phyloP scores from a whole-genome alignment of 306 rosid species.

The Cicer judaicum region DNA sequence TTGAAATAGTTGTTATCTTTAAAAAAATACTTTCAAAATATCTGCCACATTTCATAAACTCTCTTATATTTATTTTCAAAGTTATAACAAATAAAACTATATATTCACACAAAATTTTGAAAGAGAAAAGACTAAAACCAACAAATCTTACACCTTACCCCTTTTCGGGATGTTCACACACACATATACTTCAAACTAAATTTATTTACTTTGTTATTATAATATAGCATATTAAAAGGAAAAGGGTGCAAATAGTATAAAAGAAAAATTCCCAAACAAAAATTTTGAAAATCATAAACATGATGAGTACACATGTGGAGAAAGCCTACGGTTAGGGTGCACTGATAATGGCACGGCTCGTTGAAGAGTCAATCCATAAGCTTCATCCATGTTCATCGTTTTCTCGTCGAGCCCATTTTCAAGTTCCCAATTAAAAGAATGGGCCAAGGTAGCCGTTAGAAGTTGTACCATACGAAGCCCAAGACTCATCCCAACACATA shows the following conservation, averaged over 20 bases:
- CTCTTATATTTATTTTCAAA: too few relatives aligned
- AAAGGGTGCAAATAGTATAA: neutral
- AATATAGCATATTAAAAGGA: neutral
- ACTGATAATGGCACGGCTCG: conserved; percentile 61
- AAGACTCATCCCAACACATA: conserved; percentile 74
- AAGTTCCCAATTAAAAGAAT: conserved; percentile 68
- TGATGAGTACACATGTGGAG: conserved; percentile 41
- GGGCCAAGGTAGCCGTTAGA: conserved; percentile 63
- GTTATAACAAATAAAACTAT: too few relatives aligned
- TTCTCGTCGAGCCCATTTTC: conserved; percentile 51
- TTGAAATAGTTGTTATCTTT: too few relatives aligned
- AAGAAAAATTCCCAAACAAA: neutral
- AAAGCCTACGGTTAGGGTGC: conserved; percentile 63
- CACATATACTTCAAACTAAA: neutral
- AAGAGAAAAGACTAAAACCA: neutral
- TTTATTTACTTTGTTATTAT: neutral
- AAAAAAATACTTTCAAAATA: too few relatives aligned
- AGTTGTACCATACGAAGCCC: conserved; percentile 79
- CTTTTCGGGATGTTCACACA: neutral
- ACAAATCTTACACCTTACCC: neutral
- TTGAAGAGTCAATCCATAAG: conserved; percentile 72
- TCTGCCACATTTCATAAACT: too few relatives aligned
- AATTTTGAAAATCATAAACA: neutral
- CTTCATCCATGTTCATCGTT: conserved; percentile 78
- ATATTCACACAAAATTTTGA: neutral